Base-by-base conservation (phyloP, 495 filamentous ascomycete genomes). In the Aspergillus bertholletiae region DNA sequence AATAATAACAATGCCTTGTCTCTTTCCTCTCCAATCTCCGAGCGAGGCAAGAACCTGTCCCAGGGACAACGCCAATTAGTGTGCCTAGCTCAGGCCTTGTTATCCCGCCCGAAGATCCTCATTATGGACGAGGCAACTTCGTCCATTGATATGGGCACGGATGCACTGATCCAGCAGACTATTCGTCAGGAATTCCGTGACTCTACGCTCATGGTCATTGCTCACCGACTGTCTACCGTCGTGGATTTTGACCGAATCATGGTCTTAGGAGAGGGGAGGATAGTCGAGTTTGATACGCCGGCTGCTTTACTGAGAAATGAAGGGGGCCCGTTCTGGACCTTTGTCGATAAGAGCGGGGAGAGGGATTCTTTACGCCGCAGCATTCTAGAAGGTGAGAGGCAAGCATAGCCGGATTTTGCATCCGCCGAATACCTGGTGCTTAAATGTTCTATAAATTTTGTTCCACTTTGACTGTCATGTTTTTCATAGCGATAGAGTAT, bases 61-160 rank as follows among this genome's bases (percentile, higher is more conserved):
- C 88, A 91, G 61, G 89, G 89, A 11, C 89, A 93, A 65, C 78
- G 86, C 9, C 89, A 93, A 64, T 83, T 91, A 2, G 79, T 93
- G 21, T 90, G 88, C 58, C 80, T 93, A 6, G 88, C 89, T 6
- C 84, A 89, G 6, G 88, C 89, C 41, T 88, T 91, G 57, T 81
- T 92, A 23, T 80, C 80, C 7, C 78, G 83, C 0, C 86, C 87
- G 11, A 85, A 85, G 56, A 84, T 92, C 57, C 81, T 92, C 74
- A 82, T 93, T 7, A 79, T 93, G 17, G 89, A 93, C 59, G 89
- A 93, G 70, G 89, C 89, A 5, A 93, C 89, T 0, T 84, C 81
- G 12, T 85, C 88, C 3, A 85, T 93, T 2, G 89, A 93, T 65
- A 87, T 87, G 81, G 76, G 77, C n/a, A 88, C 87, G 0, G 89